A percentile compares a stretch with the other conserved stretches of the same genome.
phyloP scores from a whole-genome alignment of 192 early-diverging fungal species.

The Coemansia brasiliensis region DNA sequence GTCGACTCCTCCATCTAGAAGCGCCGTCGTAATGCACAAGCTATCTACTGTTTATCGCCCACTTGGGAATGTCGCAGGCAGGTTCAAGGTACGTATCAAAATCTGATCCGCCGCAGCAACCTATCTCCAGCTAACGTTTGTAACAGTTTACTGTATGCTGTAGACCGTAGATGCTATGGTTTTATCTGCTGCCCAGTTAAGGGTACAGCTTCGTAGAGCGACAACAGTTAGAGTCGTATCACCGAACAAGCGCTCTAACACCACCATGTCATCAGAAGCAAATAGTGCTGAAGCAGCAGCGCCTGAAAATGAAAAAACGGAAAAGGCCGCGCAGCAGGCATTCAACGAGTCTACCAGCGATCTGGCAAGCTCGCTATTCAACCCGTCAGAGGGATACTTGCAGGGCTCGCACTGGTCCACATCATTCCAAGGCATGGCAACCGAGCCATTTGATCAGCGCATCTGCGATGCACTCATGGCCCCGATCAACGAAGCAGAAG shows the following conservation, averaged over 20 bases:
- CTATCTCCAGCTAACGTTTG: not conserved
- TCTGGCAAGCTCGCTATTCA: conserved; percentile 35
- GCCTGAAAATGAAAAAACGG: conserved; percentile 4
- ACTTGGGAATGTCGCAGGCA: not conserved
- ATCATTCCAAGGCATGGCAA: conserved; percentile 72
- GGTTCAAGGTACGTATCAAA: not conserved
- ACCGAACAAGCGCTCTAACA: no score
- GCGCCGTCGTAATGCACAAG: not conserved
- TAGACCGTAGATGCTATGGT: no score
- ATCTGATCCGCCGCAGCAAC: conserved; percentile 1
- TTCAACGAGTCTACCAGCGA: conserved; percentile 10
- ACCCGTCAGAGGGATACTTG: conserved; percentile 44
- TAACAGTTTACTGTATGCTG: no score
- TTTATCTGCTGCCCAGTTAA: no score
- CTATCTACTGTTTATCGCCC: not conserved
- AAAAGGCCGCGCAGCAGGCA: not conserved
- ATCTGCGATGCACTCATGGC: conserved; percentile 71
- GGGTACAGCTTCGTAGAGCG: no score
- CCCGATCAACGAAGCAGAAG: conserved; percentile 70
- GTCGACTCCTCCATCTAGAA: no score
- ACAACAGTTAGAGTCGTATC: no score
- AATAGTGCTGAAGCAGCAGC: not conserved
- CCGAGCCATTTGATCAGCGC: conserved; percentile 71
- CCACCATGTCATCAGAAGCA: not conserved
- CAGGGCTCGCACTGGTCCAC: conserved; percentile 62